Evolutionary conservation across 1,139 yeast genomes (phyloP).

Genomic region (Sugiyamaella novakii): DNA sequence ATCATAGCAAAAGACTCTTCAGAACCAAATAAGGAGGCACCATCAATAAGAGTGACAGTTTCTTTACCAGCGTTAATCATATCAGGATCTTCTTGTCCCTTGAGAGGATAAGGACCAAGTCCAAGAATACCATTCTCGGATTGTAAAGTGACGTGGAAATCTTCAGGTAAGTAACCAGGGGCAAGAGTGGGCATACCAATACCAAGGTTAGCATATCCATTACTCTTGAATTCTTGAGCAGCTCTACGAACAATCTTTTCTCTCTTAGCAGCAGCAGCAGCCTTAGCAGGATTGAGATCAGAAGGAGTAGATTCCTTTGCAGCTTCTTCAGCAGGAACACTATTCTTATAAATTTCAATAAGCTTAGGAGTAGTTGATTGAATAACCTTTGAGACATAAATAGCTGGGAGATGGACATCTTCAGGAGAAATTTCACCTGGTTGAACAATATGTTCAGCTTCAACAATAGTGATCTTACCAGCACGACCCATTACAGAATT

Average conservation of each 20-base stretch:
- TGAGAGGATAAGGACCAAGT: constrained; percentile 51
- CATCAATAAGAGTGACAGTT: constrained; percentile 50
- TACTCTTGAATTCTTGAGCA: constrained; percentile 50
- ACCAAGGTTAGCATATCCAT: constrained; percentile 51
- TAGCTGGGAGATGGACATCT: constrained; percentile 52
- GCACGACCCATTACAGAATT: constrained; percentile 52
- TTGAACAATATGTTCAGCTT: constrained; percentile 55
- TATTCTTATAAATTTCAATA: constrained; percentile 45
- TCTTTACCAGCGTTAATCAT: constrained; percentile 56
- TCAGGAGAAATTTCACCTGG: constrained; percentile 51
- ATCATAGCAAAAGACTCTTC: constrained; percentile 56
- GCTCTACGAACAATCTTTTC: constrained; percentile 50
- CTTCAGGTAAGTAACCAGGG: constrained; percentile 48
- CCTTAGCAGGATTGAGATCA: constrained; percentile 19
- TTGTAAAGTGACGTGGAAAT: constrained; percentile 48
- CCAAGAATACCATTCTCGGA: constrained; percentile 56
- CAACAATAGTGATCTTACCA: constrained; percentile 52
- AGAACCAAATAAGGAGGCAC: constrained; percentile 53
- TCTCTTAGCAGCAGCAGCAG: constrained; percentile 31
- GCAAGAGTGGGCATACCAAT: constrained; percentile 56
- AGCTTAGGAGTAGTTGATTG: constrained; percentile 49
- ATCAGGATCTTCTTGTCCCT: constrained; percentile 52
- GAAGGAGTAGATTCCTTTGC: constrained; percentile 16
- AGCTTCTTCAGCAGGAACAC: constrained; percentile 19
- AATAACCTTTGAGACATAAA: constrained; percentile 48